Evolutionary conservation across 805 yeast species (phyloP), one percentile per base, ranked within the genome.

Genomic region (Brettanomyces sp.): DNA sequence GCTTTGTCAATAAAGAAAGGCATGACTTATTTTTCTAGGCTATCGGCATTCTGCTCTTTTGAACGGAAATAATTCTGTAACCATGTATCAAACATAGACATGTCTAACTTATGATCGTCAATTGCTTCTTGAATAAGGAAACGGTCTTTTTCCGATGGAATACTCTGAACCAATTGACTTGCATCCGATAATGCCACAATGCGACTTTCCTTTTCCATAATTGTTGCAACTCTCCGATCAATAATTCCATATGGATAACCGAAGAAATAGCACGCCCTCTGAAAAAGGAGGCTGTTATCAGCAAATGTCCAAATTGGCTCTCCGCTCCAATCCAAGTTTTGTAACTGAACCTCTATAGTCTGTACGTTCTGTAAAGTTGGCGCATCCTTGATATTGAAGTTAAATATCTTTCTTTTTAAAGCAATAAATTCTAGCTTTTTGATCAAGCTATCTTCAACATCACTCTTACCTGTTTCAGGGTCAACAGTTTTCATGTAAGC

Each of bases 281-380:
- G 46, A 45, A 56, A 57, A 14, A 49, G 23, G 3, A 41, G 25
- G 0, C 51, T 23, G 39, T 57, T 56, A 4, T 46, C 30, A 9
- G 43, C 47, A 14, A 43, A 43, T 1, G 47, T 47, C 53, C 57
- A 57, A 4, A 46, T 40, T 3, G 58, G 58, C 4, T 21, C 24
- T 12, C 47, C 55, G 3, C 41, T 43, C 59, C 58, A 56, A 28
- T 45, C 43, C 32, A 57, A 45, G 28, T 46, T 47, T 11, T 36
- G 37, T n/a, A 57, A 18, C 2, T 47, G 23, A 12, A 38, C 38
- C 13, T 41, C 43, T 1, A 52, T 21, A 13, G 41, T 35, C 11
- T 45, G 36, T 14, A 46, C 39, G 23, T 55, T 54, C n/a, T 43
- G 5, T 35, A 56, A 36, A 13, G 60, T 56, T 3, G 54, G 52